These are phyloP conservation scores for Pythium plurisporium DNA, from an alignment of 352 stramenopile genomes.

Conservation along the genomic window DNA sequence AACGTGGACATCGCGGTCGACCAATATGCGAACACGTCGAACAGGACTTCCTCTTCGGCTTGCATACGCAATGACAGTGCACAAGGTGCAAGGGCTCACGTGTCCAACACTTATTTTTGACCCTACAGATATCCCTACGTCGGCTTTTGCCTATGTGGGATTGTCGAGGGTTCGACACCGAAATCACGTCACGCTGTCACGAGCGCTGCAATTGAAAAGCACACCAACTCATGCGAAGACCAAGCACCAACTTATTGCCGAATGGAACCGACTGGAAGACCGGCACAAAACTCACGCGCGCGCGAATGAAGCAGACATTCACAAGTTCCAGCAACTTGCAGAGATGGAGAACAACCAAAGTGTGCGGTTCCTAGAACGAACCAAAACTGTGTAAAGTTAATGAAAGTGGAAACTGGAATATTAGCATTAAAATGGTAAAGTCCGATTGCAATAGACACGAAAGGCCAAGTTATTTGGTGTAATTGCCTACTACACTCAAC, in stretches of 20 bases:
- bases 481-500: background rate
- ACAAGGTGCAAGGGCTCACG: conserved; percentile 14
- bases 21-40: background rate
- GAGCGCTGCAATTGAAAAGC: background rate
- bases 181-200: background rate
- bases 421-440: background rate
- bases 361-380: background rate
- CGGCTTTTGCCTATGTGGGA: conserved; percentile 8
- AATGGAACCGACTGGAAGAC: background rate
- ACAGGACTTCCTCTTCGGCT: conserved; percentile 2
- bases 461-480: too few species aligned
- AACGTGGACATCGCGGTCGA: background rate
- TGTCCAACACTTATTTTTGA: conserved; percentile 1
- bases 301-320: background rate
- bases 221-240: background rate
- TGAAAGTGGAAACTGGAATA: too few species aligned
- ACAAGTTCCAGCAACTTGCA: background rate
- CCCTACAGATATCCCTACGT: conserved; percentile 3
- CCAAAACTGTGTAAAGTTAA: too few species aligned
- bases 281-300: background rate
- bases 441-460: too few species aligned
- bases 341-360: background rate
- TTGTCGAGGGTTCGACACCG: conserved; percentile 1
- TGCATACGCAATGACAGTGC: conserved; percentile 9
- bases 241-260: background rate